Evolutionary conservation across 2,329 filamentous ascomycete genomes (phyloP).

Genomic region (Pseudogymnoascus verrucosus): DNA sequence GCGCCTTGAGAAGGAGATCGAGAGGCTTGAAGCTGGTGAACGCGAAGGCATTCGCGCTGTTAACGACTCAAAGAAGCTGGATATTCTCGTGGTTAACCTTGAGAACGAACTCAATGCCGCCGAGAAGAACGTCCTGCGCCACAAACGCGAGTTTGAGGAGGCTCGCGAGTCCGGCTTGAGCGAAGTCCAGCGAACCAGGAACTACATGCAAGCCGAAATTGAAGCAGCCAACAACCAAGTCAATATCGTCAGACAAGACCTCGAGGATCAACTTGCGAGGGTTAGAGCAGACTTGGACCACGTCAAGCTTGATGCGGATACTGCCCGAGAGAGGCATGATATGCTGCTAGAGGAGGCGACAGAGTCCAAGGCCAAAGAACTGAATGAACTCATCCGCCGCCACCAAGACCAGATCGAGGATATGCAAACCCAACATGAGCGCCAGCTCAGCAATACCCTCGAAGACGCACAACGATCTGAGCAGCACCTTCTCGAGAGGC

Average conservation of each 20-base stretch:
- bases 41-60: conserved; percentile 57
- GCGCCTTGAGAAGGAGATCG: conserved; percentile 58
- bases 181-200: conserved; percentile 74
- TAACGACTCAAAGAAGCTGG: conserved; percentile 53
- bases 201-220: conserved; percentile 71
- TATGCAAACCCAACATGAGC: conserved; percentile 65
- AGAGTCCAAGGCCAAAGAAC: conserved; percentile 52
- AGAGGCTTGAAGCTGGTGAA: conserved; percentile 56
- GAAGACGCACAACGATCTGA: conserved; percentile 80
- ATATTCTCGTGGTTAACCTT: conserved; percentile 46
- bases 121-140: conserved; percentile 11
- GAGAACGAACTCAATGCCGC: conserved; percentile 63
- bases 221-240: conserved; percentile 79
- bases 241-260: conserved; percentile 71
- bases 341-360: conserved; percentile 77
- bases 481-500: conserved; percentile 69
- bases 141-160: conserved; percentile 62
- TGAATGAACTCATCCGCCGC: conserved; percentile 45
- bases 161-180: conserved; percentile 69
- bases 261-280: conserved; percentile 70
- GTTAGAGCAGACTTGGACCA: conserved; percentile 70
- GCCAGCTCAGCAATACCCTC: conserved; percentile 60
- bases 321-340: conserved; percentile 70
- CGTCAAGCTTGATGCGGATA: conserved; percentile 70
- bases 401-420: conserved; percentile 67